Evolutionary conservation across 768 basidiomycete species (phyloP), one percentile per base, ranked within the genome.

Genomic region (Aureoboletus auriporus): DNA sequence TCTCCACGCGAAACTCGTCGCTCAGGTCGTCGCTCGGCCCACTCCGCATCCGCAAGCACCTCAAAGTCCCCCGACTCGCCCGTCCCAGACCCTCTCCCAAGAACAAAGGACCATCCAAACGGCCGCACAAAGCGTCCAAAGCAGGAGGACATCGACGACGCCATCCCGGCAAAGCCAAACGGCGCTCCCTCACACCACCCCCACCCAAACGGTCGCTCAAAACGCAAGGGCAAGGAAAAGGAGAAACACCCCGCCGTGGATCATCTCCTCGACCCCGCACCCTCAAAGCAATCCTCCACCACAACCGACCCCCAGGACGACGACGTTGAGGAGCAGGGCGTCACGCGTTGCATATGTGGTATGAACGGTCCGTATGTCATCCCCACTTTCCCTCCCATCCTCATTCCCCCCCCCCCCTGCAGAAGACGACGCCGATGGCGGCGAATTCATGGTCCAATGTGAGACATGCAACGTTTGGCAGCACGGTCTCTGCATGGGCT

Each of bases 381-480:
- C 27, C 43, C 46, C 38, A 43, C 39, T 50, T 13, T 39, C 39
- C 12, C 36, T 56, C 50, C 28, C 40, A 23, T 48, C 44, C 60
- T 65, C 55, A 71, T 60, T 58, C 52, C 50, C 50, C 47, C 52
- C 50, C 50, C 47, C 50, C 45, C 53, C 62, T 69, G 70, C 69
- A 75, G 86, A 87, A 66, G 83, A 84, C 59, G 84, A 86, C 62
- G 79, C 81, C 44, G 84, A 86, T 64, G 90, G 89, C 44, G 90
- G 92, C 41, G 93, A 92, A 66, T 90, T 95, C 72, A 96, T 97
- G 91, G 92, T 97, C 43, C 89, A 93, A 67, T 99, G 95, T 71
- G 95, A 98, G 71, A 84, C 76, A 38, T 99, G 95, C 74, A 89
- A 93, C 61, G 91, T 90, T 47, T 99, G 95, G 95, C 95, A 99